These are phyloP conservation scores for Endotrypanum monterogeii DNA, from an alignment of 208 protist species.

Conservation along the genomic window DNA sequence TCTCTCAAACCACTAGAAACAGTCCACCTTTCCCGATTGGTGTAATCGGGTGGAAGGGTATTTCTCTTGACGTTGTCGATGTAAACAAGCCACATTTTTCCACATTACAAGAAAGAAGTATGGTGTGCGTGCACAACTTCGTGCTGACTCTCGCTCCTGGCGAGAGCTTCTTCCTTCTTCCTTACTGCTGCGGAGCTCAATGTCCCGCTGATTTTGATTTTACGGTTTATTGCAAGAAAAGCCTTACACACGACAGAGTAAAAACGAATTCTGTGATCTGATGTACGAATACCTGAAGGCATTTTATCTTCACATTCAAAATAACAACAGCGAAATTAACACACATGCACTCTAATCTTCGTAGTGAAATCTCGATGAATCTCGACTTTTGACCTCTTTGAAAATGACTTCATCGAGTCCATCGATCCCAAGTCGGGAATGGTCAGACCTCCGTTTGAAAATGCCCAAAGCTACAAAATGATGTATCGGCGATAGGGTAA, in stretches of 20 bases:
- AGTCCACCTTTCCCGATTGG: conserved; percentile 28
- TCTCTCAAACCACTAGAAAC: conserved; percentile 42
- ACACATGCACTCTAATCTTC: neutral
- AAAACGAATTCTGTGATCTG: conserved; percentile 12
- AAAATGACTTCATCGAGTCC: neutral
- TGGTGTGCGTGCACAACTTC: conserved; percentile 22
- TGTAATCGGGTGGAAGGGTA: conserved; percentile 26
- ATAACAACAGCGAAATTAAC: neutral
- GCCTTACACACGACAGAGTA: conserved; percentile 6
- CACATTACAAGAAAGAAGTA: conserved; percentile 15
- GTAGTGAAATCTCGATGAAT: neutral
- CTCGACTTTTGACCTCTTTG: neutral
- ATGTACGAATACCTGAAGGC: conserved; percentile 19
- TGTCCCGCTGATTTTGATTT: conserved; percentile 19
- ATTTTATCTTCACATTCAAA: neutral
- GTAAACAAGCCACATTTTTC: conserved; percentile 21
- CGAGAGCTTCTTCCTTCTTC: conserved; percentile 28
- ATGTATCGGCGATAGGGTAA: neutral
- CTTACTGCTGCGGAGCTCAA: conserved; percentile 22
- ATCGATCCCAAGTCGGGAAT: neutral
- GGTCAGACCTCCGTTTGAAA: neutral
- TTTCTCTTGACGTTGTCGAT: conserved; percentile 18
- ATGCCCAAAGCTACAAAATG: neutral
- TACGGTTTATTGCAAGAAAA: conserved; percentile 15
- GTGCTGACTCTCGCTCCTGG: conserved; percentile 15